phyloP scores from a whole-genome alignment of 2,329 filamentous ascomycete species.

The Dothideomycetes sp. region DNA sequence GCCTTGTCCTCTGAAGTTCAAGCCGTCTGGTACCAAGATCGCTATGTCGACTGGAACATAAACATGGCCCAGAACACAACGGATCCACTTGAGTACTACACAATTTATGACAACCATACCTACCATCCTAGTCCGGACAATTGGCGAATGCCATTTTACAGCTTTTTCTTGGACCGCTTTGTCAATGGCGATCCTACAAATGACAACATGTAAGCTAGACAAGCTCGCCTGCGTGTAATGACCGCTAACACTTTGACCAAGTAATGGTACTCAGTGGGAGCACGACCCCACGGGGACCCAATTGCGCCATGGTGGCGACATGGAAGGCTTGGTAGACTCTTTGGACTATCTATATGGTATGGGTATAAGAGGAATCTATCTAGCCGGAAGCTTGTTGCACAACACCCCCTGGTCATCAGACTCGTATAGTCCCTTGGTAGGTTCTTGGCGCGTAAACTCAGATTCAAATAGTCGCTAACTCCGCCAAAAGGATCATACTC shows the following conservation, averaged over 20 bases:
- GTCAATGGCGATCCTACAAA: conserved; percentile 55
- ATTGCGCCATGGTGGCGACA: conserved; percentile 53
- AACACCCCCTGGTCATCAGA: conserved; percentile 55
- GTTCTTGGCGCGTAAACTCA: too few relatives aligned
- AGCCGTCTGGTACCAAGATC: conserved; percentile 32
- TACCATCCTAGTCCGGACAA: conserved; percentile 47
- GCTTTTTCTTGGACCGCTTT: conserved; percentile 52
- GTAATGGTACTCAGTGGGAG: conserved; percentile 49
- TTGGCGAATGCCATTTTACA: conserved; percentile 58
- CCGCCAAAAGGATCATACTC: conserved; percentile 49
- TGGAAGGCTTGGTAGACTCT: conserved; percentile 47
- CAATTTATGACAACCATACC: conserved; percentile 42
- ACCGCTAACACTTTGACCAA: not conserved
- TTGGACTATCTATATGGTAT: conserved; percentile 54
- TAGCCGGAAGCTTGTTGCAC: conserved; percentile 53
- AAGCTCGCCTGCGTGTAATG: not conserved
- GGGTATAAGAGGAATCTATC: conserved; percentile 47
- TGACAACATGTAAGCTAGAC: conserved; percentile 36
- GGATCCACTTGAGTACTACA: conserved; percentile 46
- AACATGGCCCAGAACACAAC: conserved; percentile 48
- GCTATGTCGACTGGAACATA: conserved; percentile 45
- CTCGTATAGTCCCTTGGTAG: conserved; percentile 44
- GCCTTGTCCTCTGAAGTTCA: conserved; percentile 1
- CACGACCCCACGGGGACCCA: conserved; percentile 49
- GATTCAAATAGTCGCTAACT: too few relatives aligned